Base-by-base conservation (phyloP, 108 stramenopile species). In the Cylindrotheca closterium region DNA sequence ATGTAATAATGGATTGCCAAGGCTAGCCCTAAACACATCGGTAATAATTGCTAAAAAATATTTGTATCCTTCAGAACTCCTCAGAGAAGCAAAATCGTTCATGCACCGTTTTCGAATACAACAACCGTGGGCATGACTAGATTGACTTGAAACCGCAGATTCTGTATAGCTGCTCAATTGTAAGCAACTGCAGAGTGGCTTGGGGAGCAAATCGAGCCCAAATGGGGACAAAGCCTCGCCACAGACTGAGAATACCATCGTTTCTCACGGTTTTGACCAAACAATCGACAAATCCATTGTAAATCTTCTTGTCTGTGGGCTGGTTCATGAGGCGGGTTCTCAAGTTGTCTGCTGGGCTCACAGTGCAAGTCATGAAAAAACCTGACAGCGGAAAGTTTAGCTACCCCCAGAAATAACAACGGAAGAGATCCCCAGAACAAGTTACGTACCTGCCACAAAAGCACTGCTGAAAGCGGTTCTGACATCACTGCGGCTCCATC, bases 121-220 rank as follows among this genome's bases (percentile, higher is more conserved):
- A n/a, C n/a, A n/a, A 42, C 37, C 37, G 15, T 10, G 15, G 15
- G 37, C 7, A 42, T 10, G 37, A 42, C 37, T 88, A 93, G 64
- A 94, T 94, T 54, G 81, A 75, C 52, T 71, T 79, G 80, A 87
- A 91, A 51, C 90, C 93, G 70, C 74, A 73, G 12, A 52, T 4
- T 24, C 55, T 74, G 76, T 87, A 89, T 55, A 93, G 69, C 51
- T 73, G 70, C 67, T 96, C 95, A 75, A 96, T 83, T 15, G 84
- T 86, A 75, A 96, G 74, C 49, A 94, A 68, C 70, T 96, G 94
- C 25, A 96, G 55, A 2, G 89, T 91, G 0, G 94, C 89, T 60
- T 88, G 87, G 3, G 94, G 94, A n/a, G 94, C 94, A 76, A 96
- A 92, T 46, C 94, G 77, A 5, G 87, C 90, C 90, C 90, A 92